Conservation (phyloP, 345 rosid species). For the Hibiscus trionum region DNA sequence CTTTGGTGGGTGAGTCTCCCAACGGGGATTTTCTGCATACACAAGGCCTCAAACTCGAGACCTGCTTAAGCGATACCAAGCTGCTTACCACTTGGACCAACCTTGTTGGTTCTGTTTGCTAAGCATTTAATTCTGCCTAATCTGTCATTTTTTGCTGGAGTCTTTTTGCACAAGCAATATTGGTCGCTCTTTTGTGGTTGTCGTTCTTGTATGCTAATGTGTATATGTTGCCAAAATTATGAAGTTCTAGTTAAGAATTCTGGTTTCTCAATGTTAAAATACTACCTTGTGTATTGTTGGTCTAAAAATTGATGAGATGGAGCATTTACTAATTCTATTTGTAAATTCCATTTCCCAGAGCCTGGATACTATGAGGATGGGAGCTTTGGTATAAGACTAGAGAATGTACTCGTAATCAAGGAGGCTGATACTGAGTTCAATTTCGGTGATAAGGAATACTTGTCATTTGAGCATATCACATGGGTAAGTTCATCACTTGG, state of each 20-base stretch:
- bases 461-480: slow-evolving; percentile 88
- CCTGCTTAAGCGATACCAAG: no score
- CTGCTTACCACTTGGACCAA: no score
- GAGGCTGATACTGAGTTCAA: slow-evolving; percentile 72
- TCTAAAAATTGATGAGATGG: neutral
- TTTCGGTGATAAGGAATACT: slow-evolving; percentile 86
- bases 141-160: neutral
- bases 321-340: neutral
- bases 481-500: slow-evolving; percentile 52
- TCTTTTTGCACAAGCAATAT: neutral
- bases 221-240: neutral
- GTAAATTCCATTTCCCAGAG: slow-evolving; percentile 36
- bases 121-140: neutral
- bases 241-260: neutral
- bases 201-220: neutral
- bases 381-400: slow-evolving; percentile 87
- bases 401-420: slow-evolving; percentile 82
- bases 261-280: neutral
- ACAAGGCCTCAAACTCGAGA: no score
- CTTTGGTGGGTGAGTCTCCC: no score
- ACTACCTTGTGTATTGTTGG: neutral
- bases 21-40: no score
- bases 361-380: slow-evolving; percentile 97
- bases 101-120: no score
- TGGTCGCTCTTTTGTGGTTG: neutral